phyloP scores from a whole-genome alignment of 768 basidiomycete species.

The Termitomyces sp. region DNA sequence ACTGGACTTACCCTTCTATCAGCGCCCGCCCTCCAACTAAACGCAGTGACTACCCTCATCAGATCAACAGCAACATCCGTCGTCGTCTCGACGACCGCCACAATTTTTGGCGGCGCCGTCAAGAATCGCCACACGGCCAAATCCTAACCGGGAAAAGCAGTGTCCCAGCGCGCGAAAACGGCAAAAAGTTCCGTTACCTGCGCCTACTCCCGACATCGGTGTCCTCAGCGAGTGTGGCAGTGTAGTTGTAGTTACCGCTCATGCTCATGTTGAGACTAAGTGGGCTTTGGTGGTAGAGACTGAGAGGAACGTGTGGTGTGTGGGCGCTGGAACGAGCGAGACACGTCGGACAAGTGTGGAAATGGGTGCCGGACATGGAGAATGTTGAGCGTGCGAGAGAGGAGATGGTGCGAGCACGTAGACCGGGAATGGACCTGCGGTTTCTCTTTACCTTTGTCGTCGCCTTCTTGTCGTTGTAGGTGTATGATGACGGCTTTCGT shows the following conservation, averaged over 20 bases:
- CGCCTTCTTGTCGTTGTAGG: slow-evolving; percentile 79
- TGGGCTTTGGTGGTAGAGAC: slow-evolving; percentile 26
- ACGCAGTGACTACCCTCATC: slow-evolving; percentile 82
- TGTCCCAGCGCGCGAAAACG: slow-evolving; percentile 36
- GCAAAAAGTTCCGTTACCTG: slow-evolving; percentile 21
- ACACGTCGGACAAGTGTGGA: slow-evolving; percentile 35
- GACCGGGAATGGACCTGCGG: slow-evolving; percentile 12
- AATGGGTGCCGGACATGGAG: slow-evolving; percentile 20
- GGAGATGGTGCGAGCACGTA: slow-evolving; percentile 42
- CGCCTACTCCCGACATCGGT: not conserved
- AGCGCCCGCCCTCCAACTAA: slow-evolving; percentile 78
- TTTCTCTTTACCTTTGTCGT: slow-evolving; percentile 19
- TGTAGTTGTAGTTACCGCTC: slow-evolving; percentile 19
- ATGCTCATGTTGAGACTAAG: slow-evolving; percentile 28
- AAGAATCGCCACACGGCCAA: slow-evolving; percentile 58
- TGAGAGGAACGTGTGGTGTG: not conserved
- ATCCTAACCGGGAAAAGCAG: slow-evolving; percentile 24
- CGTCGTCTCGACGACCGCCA: slow-evolving; percentile 72
- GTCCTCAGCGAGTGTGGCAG: not conserved
- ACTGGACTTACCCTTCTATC: slow-evolving; percentile 65
- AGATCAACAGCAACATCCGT: slow-evolving; percentile 49
- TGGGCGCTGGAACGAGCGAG: slow-evolving; percentile 24
- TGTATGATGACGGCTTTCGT: slow-evolving; percentile 85
- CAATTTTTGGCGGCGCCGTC: slow-evolving; percentile 78
- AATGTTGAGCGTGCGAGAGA: slow-evolving; percentile 51